Conservation (phyloP, 192 early-diverging fungal species). For the Bifiguratus adelaidae region DNA sequence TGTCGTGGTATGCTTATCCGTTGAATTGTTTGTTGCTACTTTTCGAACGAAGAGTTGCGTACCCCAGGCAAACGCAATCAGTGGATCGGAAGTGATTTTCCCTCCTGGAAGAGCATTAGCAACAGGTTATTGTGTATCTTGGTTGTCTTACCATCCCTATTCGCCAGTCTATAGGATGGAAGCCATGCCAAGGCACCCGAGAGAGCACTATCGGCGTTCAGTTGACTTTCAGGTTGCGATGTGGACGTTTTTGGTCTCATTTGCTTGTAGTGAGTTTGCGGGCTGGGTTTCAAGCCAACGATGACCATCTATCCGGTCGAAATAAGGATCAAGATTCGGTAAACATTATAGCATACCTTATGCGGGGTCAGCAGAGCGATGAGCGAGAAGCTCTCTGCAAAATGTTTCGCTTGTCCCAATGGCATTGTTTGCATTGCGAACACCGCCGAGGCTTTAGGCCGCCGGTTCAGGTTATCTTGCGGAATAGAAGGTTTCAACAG, state of each 20-base stretch:
- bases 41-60: slow-evolving; percentile 37
- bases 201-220: slow-evolving; percentile 1
- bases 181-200: slow-evolving; percentile 47
- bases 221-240: neutral
- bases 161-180: slow-evolving; percentile 12
- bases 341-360: slow-evolving; percentile 24
- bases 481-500: too few relatives aligned
- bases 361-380: slow-evolving; percentile 47
- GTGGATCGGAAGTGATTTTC: slow-evolving; percentile 28
- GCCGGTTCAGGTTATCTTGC: too few relatives aligned
- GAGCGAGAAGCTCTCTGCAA: slow-evolving; percentile 41
- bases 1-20: neutral
- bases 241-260: slow-evolving; percentile 31
- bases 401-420: slow-evolving; percentile 40
- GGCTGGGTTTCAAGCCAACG: slow-evolving; percentile 43
- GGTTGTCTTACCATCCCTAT: too few relatives aligned
- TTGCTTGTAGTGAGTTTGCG: slow-evolving; percentile 44
- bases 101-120: too few relatives aligned
- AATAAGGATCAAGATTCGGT: neutral
- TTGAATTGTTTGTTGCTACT: slow-evolving; percentile 9
- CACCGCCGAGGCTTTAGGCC: too few relatives aligned
- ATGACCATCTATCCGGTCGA: slow-evolving; percentile 32
- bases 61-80: slow-evolving; percentile 48
- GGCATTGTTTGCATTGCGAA: slow-evolving; percentile 46
- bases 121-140: too few relatives aligned